Conservation (phyloP, 345 rosid genomes). For the Diplotaxis tenuifolia region DNA sequence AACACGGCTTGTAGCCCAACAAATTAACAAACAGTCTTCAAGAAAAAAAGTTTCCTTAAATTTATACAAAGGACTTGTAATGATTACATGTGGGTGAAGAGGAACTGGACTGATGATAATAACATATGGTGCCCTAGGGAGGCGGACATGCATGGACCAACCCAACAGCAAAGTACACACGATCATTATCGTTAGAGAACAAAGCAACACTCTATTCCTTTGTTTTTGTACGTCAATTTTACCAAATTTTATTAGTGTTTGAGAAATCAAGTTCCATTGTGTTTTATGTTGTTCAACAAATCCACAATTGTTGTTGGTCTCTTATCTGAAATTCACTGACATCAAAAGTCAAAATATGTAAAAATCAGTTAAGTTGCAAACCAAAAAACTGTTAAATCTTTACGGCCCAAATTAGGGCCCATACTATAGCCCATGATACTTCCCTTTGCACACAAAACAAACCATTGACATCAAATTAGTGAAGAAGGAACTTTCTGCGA, state of each 20-base stretch:
- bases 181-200: neutral
- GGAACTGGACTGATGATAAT: too few relatives aligned
- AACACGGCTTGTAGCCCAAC: too few relatives aligned
- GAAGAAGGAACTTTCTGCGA: neutral
- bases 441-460: constrained; percentile 11
- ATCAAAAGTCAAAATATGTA: neutral
- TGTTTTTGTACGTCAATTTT: too few relatives aligned
- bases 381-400: neutral
- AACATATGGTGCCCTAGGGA: neutral
- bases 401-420: neutral
- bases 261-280: neutral
- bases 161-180: neutral
- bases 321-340: neutral
- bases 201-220: too few relatives aligned
- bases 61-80: constrained; percentile 3
- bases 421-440: neutral
- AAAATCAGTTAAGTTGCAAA: neutral
- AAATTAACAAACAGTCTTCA: neutral
- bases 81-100: too few relatives aligned
- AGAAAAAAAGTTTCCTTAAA: neutral
- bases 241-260: neutral
- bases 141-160: constrained; percentile 17
- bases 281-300: neutral
- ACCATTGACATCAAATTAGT: constrained; percentile 13
- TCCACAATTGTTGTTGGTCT: neutral